Conservation (phyloP, 2,329 filamentous ascomycete species). For the Cytospora mali region DNA sequence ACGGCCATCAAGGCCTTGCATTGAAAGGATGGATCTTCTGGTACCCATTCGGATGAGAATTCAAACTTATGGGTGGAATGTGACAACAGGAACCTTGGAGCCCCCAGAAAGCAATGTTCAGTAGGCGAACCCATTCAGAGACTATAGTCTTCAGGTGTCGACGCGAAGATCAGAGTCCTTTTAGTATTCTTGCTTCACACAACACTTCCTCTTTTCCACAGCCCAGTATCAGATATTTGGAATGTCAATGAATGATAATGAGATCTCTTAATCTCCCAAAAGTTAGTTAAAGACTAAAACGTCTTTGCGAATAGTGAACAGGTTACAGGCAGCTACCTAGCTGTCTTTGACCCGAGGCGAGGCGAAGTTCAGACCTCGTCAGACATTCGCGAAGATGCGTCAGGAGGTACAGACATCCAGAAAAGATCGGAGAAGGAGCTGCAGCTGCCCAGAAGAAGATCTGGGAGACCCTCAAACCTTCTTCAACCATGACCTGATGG, state of each 20-base stretch:
- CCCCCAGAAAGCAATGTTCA: not conserved
- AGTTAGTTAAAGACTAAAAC: conserved; percentile 16
- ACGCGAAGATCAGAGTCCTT: conserved; percentile 10
- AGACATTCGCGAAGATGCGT: conserved; percentile 12
- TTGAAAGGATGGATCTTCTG: not conserved
- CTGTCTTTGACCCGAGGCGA: conserved; percentile 29
- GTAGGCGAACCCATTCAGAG: not conserved
- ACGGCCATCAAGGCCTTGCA: conserved; percentile 1
- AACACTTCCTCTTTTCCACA: not conserved
- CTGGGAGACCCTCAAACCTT: conserved; percentile 27
- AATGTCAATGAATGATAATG: conserved; percentile 15
- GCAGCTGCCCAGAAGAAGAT: conserved; percentile 23
- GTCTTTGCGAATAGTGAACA: not conserved
- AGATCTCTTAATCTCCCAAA: conserved; percentile 22
- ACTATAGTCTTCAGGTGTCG: not conserved
- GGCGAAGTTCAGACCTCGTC: conserved; percentile 21
- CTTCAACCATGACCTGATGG: conserved; percentile 25
- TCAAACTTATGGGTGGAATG: not conserved
- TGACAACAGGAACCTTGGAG: not conserved
- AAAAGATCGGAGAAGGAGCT: conserved; percentile 11
- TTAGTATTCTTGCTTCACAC: conserved; percentile 15
- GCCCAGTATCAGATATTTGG: conserved; percentile 1
- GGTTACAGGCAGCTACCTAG: too few relatives aligned
- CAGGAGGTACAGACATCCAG: conserved; percentile 19
- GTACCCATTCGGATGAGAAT: not conserved